Base-by-base conservation (phyloP, 2,329 filamentous ascomycete species). In the Cladosporium sp. region DNA sequence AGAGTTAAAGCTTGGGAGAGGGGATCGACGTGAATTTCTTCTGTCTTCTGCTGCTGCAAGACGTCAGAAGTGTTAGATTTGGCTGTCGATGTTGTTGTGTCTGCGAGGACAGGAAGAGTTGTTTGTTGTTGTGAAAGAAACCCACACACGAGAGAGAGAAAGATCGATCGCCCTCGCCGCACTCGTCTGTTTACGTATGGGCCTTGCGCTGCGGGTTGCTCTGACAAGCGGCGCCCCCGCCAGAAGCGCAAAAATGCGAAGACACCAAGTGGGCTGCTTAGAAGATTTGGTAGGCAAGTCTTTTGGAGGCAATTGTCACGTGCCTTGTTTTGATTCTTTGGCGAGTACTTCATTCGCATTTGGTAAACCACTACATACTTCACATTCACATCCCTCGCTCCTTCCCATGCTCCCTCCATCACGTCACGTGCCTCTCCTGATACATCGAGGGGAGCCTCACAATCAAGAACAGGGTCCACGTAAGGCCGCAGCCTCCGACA, bases 401-500 rank as follows among this genome's bases (percentile, higher is more conserved):
- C 13, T 34, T 25, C 39, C 18, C 36, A 39, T 25, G 4, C 23
- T n/a, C 6, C 21, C 4, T 30, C 8, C 7, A n/a, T 2, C 34
- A 13, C 16, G 25, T 58, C 56, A 58, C 56, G 56, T 58, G 56
- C n/a, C 54, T 46, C 36, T 46, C 56, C 56, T 39, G 36, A 23
- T 26, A 34, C 46, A 21, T 23, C 23, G 32, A 72, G 70, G 67
- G 67, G 69, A 69, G 68, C 68, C 64, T 69, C 68, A 68, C 6
- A n/a, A 43, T 10, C 39, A 32, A 28, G 53, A 34, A 36, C 28
- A 51, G 30, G 64, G 34, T 56, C 53, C 61, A 28, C 36, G 30
- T 34, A 32, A 53, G 51, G 32, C n/a, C 36, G 54, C 54, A 21
- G n/a, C n/a, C n/a, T n/a, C 34, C 51, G 54, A 39, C 28, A 54